Evolutionary conservation across 1,139 yeast genomes (phyloP), one percentile per base, ranked within the genome.

Genomic region (Pichia sp.): DNA sequence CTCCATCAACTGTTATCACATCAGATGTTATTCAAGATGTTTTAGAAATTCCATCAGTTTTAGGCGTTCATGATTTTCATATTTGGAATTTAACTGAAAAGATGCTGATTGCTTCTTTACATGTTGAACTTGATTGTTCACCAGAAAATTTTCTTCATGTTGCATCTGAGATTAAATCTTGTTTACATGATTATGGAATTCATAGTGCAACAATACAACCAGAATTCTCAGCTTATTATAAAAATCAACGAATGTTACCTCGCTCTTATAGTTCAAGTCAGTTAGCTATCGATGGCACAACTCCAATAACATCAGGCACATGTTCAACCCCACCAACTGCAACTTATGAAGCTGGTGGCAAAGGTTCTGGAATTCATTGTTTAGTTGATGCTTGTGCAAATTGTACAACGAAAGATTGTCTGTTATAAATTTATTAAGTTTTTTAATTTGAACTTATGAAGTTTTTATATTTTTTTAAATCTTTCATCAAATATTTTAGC

Each of bases 191-290:
- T 34, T 86, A 81, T 62, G 96, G 96, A 36, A 83, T 92, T 53
- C 96, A 89, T 60, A 85, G 95, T 39, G 96, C 94, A 27, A 92
- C 98, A 1, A 90, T 92, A 45, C 98, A 92, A 67, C 97, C 97
- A 0, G 97, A 90, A 69, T 89, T 81, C 49, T 59, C 65, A 2
- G 53, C 55, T 9, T 65, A 56, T 49, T 65, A 64, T 36, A 59
- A 60, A 32, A 57, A 54, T 33, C 54, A 50, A 41, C 57, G 62
- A 44, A 54, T 57, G 52, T 53, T 63, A 33, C 66, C 66, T 29
- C 53, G 52, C 32, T 47, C 58, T 36, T 64, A 47, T 46, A 56
- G 65, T 4, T 58, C 65, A 6, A 50, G 56, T 5, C 58, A 53
- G 5, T 27, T 36, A 27, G 27, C 18, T 18, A 18, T 18, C 18